Conservation (phyloP, 805 yeast genomes). For the Ogataea methanolica region DNA sequence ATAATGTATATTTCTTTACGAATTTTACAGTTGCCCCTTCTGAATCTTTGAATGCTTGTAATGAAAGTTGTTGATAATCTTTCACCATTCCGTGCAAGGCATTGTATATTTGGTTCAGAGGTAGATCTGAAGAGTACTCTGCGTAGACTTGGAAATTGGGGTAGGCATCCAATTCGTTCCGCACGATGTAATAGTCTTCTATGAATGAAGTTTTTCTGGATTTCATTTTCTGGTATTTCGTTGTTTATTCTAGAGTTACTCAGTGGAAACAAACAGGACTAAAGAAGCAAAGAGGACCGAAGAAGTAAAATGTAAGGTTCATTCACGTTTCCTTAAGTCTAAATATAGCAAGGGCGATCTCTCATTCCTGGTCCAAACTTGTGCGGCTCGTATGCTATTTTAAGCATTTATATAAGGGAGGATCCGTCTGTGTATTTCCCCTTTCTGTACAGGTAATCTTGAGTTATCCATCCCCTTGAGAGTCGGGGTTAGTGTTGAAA, state of each 20-base stretch:
- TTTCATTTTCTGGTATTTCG: not conserved
- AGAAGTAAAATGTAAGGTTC: no score
- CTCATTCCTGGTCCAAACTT: no score
- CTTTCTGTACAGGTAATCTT: no score
- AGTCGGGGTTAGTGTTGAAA: no score
- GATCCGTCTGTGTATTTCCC: no score
- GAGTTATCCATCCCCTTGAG: no score
- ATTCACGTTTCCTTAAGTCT: no score
- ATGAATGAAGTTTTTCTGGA: conserved; percentile 4
- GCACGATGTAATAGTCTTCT: conserved; percentile 8
- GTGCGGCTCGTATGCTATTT: no score
- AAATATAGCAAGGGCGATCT: no score
- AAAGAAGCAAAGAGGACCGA: no score
- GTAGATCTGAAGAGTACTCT: conserved; percentile 9
- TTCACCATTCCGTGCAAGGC: conserved; percentile 11
- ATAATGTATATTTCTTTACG: conserved; percentile 5
- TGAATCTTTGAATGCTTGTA: conserved; percentile 4
- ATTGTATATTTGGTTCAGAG: conserved; percentile 4
- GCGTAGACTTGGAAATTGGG: conserved; percentile 11
- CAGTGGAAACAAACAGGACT: no score
- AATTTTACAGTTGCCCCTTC: conserved; percentile 1
- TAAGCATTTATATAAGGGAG: no score
- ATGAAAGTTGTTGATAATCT: conserved; percentile 16
- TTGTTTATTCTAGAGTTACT: not conserved
- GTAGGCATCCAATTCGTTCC: conserved; percentile 1